Evolutionary conservation across 768 basidiomycete genomes (phyloP).

Genomic region (Mycena filopes): DNA sequence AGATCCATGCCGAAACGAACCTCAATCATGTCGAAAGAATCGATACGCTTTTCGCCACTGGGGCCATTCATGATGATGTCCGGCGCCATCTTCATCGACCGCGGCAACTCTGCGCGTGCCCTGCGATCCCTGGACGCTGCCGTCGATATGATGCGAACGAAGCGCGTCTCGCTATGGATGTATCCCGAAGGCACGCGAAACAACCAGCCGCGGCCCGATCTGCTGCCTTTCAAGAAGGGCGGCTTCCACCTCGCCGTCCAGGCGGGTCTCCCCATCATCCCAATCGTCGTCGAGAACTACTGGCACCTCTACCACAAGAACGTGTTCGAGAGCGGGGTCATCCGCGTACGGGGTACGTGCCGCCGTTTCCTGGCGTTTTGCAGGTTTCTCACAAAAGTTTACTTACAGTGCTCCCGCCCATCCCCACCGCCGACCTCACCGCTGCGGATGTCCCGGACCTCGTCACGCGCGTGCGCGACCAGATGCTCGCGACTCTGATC

Average conservation of each 20-base stretch:
- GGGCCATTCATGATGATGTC: slow-evolving; percentile 92
- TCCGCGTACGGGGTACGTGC: slow-evolving; percentile 83
- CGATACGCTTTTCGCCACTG: slow-evolving; percentile 86
- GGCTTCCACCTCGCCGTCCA: slow-evolving; percentile 97
- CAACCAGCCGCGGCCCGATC: slow-evolving; percentile 65
- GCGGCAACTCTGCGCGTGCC: slow-evolving; percentile 81
- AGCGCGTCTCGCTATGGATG: slow-evolving; percentile 86
- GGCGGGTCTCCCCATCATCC: slow-evolving; percentile 89
- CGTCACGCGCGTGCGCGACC: slow-evolving; percentile 70
- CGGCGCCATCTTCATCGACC: slow-evolving; percentile 92
- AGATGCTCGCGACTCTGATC: slow-evolving; percentile 82
- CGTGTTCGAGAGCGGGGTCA: slow-evolving; percentile 76
- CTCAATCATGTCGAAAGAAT: slow-evolving; percentile 93
- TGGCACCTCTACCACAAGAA: slow-evolving; percentile 85
- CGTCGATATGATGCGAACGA: slow-evolving; percentile 78
- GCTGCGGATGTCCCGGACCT: slow-evolving; percentile 77
- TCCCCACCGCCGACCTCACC: slow-evolving; percentile 79
- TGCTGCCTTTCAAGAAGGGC: slow-evolving; percentile 96
- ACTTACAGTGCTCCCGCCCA: slow-evolving; percentile 85
- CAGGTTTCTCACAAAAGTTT: slow-evolving; percentile 10
- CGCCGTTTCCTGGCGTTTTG: neutral
- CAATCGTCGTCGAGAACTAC: slow-evolving; percentile 95
- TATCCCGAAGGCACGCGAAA: slow-evolving; percentile 97
- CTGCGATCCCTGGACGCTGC: slow-evolving; percentile 81
- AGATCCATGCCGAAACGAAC: slow-evolving; percentile 86